Conservation (phyloP, 345 rosid genomes). For the Lepidium sativum region DNA sequence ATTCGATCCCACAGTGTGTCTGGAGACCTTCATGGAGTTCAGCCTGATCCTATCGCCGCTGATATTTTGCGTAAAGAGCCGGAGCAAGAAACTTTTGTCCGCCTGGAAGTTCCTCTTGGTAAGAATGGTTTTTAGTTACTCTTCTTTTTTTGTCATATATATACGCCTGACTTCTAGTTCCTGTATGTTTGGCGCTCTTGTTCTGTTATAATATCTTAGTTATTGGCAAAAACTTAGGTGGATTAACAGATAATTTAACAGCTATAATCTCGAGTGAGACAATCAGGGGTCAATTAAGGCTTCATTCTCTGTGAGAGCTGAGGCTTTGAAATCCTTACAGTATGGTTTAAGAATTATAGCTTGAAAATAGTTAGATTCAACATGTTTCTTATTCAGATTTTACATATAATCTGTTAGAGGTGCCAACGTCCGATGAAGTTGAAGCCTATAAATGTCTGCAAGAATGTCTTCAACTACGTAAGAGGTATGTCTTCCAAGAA, state of each 20-base stretch:
- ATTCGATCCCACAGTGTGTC: constrained; percentile 93
- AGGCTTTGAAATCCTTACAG: background rate
- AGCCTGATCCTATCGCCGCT: constrained; percentile 97
- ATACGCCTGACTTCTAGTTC: background rate
- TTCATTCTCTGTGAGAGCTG: background rate
- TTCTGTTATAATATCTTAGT: background rate
- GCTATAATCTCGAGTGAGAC: background rate
- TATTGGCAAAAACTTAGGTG: constrained; percentile 1
- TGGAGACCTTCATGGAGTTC: constrained; percentile 96
- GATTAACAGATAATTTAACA: background rate
- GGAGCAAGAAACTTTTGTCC: constrained; percentile 91
- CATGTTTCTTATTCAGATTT: background rate
- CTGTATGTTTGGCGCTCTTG: background rate
- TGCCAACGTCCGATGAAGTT: constrained; percentile 75
- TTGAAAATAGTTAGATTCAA: background rate
- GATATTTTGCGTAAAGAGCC: constrained; percentile 97
- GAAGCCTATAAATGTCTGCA: constrained; percentile 72
- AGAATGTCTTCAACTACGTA: constrained; percentile 92
- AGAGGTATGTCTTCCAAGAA: constrained; percentile 70
- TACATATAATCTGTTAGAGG: constrained; percentile 41
- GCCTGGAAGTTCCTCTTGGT: constrained; percentile 68
- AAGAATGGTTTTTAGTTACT: constrained; percentile 25
- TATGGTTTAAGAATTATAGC: background rate
- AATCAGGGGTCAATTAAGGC: background rate
- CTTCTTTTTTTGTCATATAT: background rate